These are phyloP conservation scores for Vaccinium corymbosum DNA, from an alignment of 148 eudicot species.

Conservation along the genomic window DNA sequence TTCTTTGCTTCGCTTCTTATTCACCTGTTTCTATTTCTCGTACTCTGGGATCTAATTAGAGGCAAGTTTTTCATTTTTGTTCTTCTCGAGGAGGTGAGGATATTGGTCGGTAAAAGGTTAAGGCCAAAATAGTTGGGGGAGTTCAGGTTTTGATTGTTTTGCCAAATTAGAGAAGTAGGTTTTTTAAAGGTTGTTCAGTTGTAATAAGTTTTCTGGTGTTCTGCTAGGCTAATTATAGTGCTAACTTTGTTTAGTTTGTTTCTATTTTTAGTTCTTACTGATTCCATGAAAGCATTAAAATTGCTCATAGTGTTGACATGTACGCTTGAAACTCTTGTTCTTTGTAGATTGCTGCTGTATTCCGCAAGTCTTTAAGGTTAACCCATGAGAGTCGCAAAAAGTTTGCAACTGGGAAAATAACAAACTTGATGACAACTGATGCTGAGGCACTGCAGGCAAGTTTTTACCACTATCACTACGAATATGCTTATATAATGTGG, in stretches of 20 bases:
- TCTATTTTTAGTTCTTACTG: neutral
- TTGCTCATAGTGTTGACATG: neutral
- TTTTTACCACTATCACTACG: neutral
- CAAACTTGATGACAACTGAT: constrained; percentile 91
- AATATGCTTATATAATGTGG: neutral
- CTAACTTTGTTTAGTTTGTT: neutral
- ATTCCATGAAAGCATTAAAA: neutral
- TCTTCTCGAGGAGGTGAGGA: no score
- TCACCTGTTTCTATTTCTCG: neutral
- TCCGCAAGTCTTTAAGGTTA: constrained; percentile 76
- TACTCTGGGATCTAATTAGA: no score
- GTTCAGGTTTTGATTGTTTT: neutral
- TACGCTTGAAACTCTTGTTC: neutral
- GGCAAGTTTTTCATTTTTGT: no score
- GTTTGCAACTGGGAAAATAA: constrained; percentile 75
- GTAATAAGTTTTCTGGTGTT: neutral
- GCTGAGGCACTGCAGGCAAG: constrained; percentile 84
- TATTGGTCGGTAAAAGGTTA: no score
- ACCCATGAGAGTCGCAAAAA: constrained; percentile 78
- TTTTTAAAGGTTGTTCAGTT: neutral
- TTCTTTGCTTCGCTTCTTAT: neutral
- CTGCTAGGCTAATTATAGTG: neutral
- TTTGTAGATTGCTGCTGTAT: constrained; percentile 78
- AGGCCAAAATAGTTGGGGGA: neutral
- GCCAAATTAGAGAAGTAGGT: neutral